These are phyloP conservation scores for Puccinellia tenuiflora DNA, from an alignment of 176 grass and related monocot species.

Conservation along the genomic window DNA sequence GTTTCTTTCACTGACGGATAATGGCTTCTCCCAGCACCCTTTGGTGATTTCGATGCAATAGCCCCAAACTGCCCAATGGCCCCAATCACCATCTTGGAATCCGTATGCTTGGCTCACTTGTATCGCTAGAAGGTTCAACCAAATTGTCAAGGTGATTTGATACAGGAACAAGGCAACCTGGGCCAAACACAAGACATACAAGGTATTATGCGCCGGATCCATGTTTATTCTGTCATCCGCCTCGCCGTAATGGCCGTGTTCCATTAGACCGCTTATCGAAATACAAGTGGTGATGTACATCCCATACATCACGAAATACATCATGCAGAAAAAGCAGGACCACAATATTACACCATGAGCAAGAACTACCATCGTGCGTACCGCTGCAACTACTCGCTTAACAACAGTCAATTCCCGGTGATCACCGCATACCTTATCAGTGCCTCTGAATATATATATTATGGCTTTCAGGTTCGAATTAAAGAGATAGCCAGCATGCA, in stretches of 20 bases:
- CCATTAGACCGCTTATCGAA: background rate
- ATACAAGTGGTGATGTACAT: background rate
- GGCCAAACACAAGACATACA: background rate
- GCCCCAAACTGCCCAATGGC: background rate
- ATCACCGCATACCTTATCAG: too few relatives aligned
- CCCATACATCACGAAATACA: too few relatives aligned
- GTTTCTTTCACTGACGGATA: background rate
- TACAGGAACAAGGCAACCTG: background rate
- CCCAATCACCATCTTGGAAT: background rate
- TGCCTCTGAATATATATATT: too few relatives aligned
- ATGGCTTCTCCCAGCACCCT: background rate
- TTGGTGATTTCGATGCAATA: background rate
- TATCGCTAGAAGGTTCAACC: background rate
- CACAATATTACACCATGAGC: too few relatives aligned
- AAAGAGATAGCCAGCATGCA: too few relatives aligned
- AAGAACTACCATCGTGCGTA: too few relatives aligned
- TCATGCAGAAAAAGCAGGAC: too few relatives aligned
- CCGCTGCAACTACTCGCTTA: too few relatives aligned
- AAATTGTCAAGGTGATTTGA: background rate
- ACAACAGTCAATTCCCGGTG: too few relatives aligned
- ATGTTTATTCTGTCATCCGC: background rate
- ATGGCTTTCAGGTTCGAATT: too few relatives aligned
- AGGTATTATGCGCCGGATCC: background rate
- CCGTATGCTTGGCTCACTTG: background rate
- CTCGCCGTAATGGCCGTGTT: background rate